Evolutionary conservation across 2,329 filamentous ascomycete species (phyloP).

Genomic region (Calonectria ilicicola): DNA sequence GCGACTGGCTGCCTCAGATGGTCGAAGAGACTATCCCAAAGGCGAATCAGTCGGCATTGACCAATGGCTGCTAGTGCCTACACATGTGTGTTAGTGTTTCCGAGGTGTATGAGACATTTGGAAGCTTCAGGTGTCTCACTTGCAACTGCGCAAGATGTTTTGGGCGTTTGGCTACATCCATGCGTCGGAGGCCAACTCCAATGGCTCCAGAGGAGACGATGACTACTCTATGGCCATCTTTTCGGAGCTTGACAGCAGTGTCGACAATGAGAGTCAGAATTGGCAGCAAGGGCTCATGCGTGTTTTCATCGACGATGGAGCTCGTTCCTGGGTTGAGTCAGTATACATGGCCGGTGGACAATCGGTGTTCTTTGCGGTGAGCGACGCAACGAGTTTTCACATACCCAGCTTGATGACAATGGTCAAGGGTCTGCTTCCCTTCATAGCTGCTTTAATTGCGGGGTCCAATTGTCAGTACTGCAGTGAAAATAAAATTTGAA

Average conservation of each 20-base stretch:
- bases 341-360: constrained; percentile 28
- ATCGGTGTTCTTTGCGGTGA: constrained; percentile 20
- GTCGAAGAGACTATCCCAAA: constrained; percentile 94
- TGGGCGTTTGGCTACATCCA: constrained; percentile 88
- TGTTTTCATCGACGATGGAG: constrained; percentile 98
- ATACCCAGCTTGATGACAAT: constrained; percentile 91
- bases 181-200: constrained; percentile 89
- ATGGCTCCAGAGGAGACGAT: constrained; percentile 98
- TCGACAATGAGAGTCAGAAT: constrained; percentile 94
- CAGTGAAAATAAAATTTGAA: no score
- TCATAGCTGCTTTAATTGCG: constrained; percentile 66
- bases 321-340: constrained; percentile 78
- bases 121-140: constrained; percentile 53
- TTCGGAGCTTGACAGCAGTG: constrained; percentile 86
- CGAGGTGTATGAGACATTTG: constrained; percentile 1
- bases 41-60: constrained; percentile 92
- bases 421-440: constrained; percentile 61
- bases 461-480: constrained; percentile 64
- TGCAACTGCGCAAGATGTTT: constrained; percentile 93
- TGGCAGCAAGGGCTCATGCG: constrained; percentile 91
- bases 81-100: constrained; percentile 15
- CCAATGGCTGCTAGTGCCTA: constrained; percentile 93
- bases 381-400: constrained; percentile 36
- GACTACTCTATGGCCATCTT: constrained; percentile 93
- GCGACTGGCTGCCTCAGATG: constrained; percentile 92